Base-by-base conservation (phyloP, 2,329 filamentous ascomycete genomes). In the Geosmithia putterillii region DNA sequence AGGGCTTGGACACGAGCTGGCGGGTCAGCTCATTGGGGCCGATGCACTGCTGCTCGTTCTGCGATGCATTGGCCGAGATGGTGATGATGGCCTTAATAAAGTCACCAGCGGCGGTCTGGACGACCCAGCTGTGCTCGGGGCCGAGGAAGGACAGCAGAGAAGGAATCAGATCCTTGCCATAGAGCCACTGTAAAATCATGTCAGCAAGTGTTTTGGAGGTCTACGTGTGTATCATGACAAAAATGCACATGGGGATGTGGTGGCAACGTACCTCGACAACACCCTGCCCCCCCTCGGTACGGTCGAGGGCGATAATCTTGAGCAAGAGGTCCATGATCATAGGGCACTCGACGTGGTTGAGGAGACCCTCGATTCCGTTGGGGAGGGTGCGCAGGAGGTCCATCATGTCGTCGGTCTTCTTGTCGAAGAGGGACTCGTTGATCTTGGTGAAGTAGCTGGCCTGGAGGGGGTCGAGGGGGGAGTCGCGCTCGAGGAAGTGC, bases 51-150 rank as follows among this genome's bases (percentile, higher is more conserved):
- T 95, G 89, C 56, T 98, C 92, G 56, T 95, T 94, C 53, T 95
- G 92, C 2, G 90, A 95, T 3, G 92, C 92, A 57, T 98, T 98
- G 47, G 92, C 92, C 2, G 92, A 96, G 46, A 98, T 95, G 21
- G 92, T 98, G 51, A 98, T 96, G 57, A 98, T 95, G 37, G 92
- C 92, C 62, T 98, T 98, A 54, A 98, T 76, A 52, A 98, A 98
- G 58, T 98, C 92, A 38, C 92, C 92, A 1, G 92, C 92, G 0
- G 92, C 94, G 0, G 92, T 96, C 61, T 98, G 92, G 2, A 92
- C 94, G 1, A 90, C 86, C 60, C 87, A 86, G 49, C 81, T 84
- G 56, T 94, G 81, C 47, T 94, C 80, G 1, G 88, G 81, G 2
- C 86, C 83, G 19, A 98, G 76, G 60, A 89, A 95, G 5, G 86